These are phyloP conservation scores for Areca catechu DNA, from an alignment of 176 grass and related monocot genomes.

Conservation along the genomic window DNA sequence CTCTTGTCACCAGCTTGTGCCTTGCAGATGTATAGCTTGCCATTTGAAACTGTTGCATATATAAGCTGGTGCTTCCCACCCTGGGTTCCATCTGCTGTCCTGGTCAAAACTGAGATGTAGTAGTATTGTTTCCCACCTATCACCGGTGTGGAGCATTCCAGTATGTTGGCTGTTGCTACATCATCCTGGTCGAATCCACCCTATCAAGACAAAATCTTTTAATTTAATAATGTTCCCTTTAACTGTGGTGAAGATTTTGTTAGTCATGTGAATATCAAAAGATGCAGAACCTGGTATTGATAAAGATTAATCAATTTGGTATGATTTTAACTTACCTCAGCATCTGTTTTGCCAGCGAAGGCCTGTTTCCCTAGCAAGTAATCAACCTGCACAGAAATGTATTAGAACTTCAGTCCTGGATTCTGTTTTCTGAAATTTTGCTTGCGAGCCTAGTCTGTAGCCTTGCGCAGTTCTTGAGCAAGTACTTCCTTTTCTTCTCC, in stretches of 20 bases:
- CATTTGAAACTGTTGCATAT: slow-evolving; percentile 53
- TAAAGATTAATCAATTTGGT: too few relatives aligned
- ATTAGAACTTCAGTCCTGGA: neutral
- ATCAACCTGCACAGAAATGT: slow-evolving; percentile 37
- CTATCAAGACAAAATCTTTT: slow-evolving; percentile 16
- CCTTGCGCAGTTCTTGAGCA: too few relatives aligned
- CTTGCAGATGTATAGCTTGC: slow-evolving; percentile 95
- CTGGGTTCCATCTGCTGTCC: slow-evolving; percentile 88
- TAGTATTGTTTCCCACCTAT: slow-evolving; percentile 78
- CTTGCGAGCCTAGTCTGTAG: too few relatives aligned
- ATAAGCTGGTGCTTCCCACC: slow-evolving; percentile 89
- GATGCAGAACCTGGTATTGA: too few relatives aligned
- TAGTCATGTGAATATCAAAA: too few relatives aligned
- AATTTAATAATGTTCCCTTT: too few relatives aligned
- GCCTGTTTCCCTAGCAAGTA: slow-evolving; percentile 74
- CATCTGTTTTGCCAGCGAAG: slow-evolving; percentile 63
- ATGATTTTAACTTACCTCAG: slow-evolving; percentile 37
- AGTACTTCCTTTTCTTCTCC: too few relatives aligned
- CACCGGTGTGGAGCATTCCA: slow-evolving; percentile 40
- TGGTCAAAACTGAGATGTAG: slow-evolving; percentile 73
- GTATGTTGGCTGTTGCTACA: slow-evolving; percentile 80
- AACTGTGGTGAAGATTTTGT: too few relatives aligned
- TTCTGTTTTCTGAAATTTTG: too few relatives aligned
- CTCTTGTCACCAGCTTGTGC: slow-evolving; percentile 93
- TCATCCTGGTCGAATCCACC: slow-evolving; percentile 72